Base-by-base conservation (phyloP, 2,329 filamentous ascomycete species). In the Colletotrichum sublineola region DNA sequence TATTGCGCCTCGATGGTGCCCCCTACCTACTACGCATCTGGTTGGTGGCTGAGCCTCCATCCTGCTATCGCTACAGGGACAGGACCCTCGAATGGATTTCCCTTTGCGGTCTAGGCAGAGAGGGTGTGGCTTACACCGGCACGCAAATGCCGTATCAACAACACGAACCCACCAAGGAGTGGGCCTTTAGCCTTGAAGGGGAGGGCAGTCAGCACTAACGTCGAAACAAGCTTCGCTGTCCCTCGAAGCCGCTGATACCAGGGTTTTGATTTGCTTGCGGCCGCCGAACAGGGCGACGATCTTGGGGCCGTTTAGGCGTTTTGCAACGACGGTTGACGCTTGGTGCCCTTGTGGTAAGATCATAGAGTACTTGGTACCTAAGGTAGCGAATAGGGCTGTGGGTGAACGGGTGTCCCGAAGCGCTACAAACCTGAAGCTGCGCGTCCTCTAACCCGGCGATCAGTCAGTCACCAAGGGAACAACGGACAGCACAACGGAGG, bases 161-260 rank as follows among this genome's bases (percentile, higher is more conserved):
- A 8, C 33, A 18, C 12, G 46, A 58, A 38, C 31, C n/a, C 44
- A 24, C 42, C 24, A 12, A 15, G 24, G 29, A 20, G 31, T 60
- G 33, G 31, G 31, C 33, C 20, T 14, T 18, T 31, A 44, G 36
- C 56, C 24, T 18, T 31, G 42, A 8, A 44, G 18, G 20, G 4
- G n/a, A 29, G 44, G 55, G 15, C 38, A 24, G 20, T 56, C 50
- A 53, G 58, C 65, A 29, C 69, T 65, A 69, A 56, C 31, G 67
- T 60, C 40, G 31, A 69, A 72, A 72, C 69, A 72, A 72, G 69
- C 69, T 72, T 69, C 66, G 55, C 60, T 40, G 18, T 20, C 57
- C 18, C 56, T 38, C 42, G 46, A 38, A 12, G 20, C 38, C 24
- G 8, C 18, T 9, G 33, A n/a, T 24, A 36, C 33, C 14, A n/a